Evolutionary conservation across 805 yeast species (phyloP), one percentile per base, ranked within the genome.

Genomic region (Saccharomyces mikatae): DNA sequence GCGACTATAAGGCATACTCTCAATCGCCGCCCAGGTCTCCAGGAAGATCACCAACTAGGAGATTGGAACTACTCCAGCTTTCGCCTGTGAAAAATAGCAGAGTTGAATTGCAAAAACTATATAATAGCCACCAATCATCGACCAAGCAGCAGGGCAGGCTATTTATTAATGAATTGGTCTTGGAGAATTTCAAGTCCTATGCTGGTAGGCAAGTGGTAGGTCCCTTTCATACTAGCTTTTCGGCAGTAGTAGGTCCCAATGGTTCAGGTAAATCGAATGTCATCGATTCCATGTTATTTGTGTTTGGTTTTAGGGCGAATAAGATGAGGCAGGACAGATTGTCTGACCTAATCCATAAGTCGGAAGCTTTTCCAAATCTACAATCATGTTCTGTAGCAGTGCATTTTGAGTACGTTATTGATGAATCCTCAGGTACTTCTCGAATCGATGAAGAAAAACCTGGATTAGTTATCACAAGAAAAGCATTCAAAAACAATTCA

Each of bases 211-310:
- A 94, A 71, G 81, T 81, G 6, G 87, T 94, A 51, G 99, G 99
- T 0, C 99, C 99, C 0, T 94, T 94, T 70, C 87, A 94, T 63
- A 73, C 91, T 41, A 89, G 95, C 4, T 95, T 94, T 65, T 88
- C 96, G 10, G 98, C 99, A 0, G 96, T 94, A 10, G 97, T 94
- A 13, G 99, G 99, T 0, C 99, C 99, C 4, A 94, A 94, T 69
- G 99, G 99, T 8, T 87, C 96, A 11, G 99, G 99, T 2, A 94
- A 94, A 71, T 91, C 98, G 14, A 94, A 95, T 66, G 97, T 94
- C 59, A 94, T 94, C 69, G 99, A 95, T 69, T 89, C 97, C 4
- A 83, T 94, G 77, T 78, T 95, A 32, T 94, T 94, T 70, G 99
- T 95, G 1, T 94, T 94, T 74, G 99, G 99, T 0, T 94, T 94